These are phyloP conservation scores for Metschnikowia bowlesiae DNA, from an alignment of 805 yeast genomes.

Conservation along the genomic window DNA sequence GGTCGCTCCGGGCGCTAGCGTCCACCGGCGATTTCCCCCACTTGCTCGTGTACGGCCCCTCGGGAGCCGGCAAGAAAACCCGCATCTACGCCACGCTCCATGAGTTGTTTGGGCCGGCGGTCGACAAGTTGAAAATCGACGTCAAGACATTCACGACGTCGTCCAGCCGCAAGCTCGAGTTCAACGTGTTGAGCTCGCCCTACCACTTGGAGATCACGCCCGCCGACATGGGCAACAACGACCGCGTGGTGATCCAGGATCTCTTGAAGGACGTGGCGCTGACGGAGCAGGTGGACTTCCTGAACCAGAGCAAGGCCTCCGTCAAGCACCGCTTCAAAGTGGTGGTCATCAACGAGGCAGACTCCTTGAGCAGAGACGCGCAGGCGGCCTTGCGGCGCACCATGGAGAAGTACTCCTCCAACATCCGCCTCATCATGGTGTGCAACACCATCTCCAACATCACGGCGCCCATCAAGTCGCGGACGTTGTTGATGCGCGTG, in stretches of 20 bases:
- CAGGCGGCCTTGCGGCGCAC: constrained; percentile 95
- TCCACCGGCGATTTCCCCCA: constrained; percentile 89
- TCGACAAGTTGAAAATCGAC: constrained; percentile 79
- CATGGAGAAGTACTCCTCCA: constrained; percentile 90
- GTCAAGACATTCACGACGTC: constrained; percentile 77
- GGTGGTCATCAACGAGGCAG: constrained; percentile 89
- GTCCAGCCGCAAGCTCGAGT: constrained; percentile 74
- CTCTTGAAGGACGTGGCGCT: constrained; percentile 91
- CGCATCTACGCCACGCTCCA: constrained; percentile 75
- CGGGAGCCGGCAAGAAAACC: constrained; percentile 97
- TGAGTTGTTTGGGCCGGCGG: constrained; percentile 78
- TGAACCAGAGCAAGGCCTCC: constrained; percentile 39
- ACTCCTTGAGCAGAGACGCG: constrained; percentile 83
- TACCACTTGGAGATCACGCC: constrained; percentile 95
- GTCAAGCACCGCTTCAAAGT: constrained; percentile 60
- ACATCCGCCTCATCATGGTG: constrained; percentile 76
- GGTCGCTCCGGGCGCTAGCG: constrained; percentile 55
- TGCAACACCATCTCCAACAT: constrained; percentile 90
- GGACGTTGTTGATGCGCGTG: constrained; percentile 83
- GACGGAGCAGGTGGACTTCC: constrained; percentile 88
- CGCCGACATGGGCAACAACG: constrained; percentile 93
- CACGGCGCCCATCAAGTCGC: constrained; percentile 89
- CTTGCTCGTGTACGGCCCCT: constrained; percentile 86
- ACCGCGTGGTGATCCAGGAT: constrained; percentile 92
- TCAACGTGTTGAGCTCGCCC: constrained; percentile 88